phyloP scores from a whole-genome alignment of 495 filamentous ascomycete species.

The Cercophora samala region DNA sequence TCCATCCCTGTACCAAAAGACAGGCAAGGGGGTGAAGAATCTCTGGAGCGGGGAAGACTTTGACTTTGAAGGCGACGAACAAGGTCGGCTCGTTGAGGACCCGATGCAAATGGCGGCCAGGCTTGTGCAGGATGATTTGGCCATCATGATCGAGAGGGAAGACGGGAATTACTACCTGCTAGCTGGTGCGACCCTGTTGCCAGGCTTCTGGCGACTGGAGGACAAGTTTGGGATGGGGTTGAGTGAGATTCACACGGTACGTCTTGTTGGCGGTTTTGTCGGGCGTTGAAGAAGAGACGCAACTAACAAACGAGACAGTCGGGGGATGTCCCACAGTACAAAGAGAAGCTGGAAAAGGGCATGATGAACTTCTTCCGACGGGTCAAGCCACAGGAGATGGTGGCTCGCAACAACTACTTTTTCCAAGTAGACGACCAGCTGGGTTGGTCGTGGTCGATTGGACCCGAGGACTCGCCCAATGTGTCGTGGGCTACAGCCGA shows the following conservation, averaged over 20 bases:
- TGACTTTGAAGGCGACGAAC: slow-evolving; percentile 49
- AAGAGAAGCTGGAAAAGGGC: slow-evolving; percentile 73
- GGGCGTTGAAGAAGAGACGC: not conserved
- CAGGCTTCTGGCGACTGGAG: slow-evolving; percentile 82
- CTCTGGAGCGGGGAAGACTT: slow-evolving; percentile 69
- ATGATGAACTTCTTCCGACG: slow-evolving; percentile 78
- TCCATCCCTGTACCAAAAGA: slow-evolving; percentile 66
- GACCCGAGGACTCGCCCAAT: slow-evolving; percentile 60
- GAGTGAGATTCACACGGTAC: slow-evolving; percentile 73
- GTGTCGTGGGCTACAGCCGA: slow-evolving; percentile 73
- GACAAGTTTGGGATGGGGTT: slow-evolving; percentile 86
- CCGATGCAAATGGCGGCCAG: slow-evolving; percentile 75
- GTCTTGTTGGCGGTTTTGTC: not conserved
- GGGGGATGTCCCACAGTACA: slow-evolving; percentile 75
- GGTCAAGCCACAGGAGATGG: slow-evolving; percentile 60
- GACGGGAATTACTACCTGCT: slow-evolving; percentile 85
- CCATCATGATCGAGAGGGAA: slow-evolving; percentile 75
- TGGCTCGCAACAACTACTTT: slow-evolving; percentile 66
- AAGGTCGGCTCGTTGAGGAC: slow-evolving; percentile 69
- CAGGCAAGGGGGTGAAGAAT: slow-evolving; percentile 66
- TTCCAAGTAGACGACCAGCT: slow-evolving; percentile 72
- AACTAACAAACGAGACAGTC: slow-evolving; percentile 28
- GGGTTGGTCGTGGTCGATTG: slow-evolving; percentile 72
- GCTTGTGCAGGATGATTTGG: slow-evolving; percentile 80
- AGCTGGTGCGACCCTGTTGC: slow-evolving; percentile 73